Percentiles rank a stretch among this genome's conserved stretches.
phyloP scores from a whole-genome alignment of 208 protist species.

The Wallacemonas collosoma region DNA sequence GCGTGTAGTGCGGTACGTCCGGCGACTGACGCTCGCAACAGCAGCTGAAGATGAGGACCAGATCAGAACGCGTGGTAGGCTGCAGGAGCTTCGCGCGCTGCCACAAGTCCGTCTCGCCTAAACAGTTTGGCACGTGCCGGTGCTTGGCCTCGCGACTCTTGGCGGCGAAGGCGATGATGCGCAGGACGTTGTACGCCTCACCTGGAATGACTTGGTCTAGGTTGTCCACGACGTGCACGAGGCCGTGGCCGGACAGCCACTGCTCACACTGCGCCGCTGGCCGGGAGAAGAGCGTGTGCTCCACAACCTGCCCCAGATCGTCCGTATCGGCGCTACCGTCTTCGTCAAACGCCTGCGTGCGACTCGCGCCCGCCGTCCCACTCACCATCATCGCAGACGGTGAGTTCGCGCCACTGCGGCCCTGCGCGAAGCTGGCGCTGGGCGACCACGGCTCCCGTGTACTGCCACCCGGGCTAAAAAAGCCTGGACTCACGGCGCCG shows the following conservation, averaged over 20 bases:
- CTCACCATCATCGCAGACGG: background rate
- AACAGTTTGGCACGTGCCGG: constrained; percentile 44
- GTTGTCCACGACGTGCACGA: constrained; percentile 57
- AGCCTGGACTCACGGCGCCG: background rate
- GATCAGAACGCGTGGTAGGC: constrained; percentile 46
- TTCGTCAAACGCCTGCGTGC: background rate
- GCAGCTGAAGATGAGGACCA: constrained; percentile 55
- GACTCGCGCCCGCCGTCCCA: background rate
- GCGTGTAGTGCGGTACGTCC: constrained; percentile 53
- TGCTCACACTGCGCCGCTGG: constrained; percentile 37
- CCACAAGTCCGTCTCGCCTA: constrained; percentile 73
- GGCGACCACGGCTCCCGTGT: constrained; percentile 14
- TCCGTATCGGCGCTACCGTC: constrained; percentile 24
- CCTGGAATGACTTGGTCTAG: constrained; percentile 62
- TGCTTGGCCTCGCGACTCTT: constrained; percentile 30
- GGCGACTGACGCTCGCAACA: constrained; percentile 62
- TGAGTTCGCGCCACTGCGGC: background rate
- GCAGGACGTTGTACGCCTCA: constrained; percentile 62
- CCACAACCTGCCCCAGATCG: constrained; percentile 57
- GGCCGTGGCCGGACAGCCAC: constrained; percentile 59
- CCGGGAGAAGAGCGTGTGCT: constrained; percentile 49
- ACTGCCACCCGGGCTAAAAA: background rate
- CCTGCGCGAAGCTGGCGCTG: background rate
- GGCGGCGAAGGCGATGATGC: constrained; percentile 58
- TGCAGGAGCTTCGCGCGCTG: constrained; percentile 36